phyloP scores from a whole-genome alignment of 768 basidiomycete genomes.

The Russula lepida region DNA sequence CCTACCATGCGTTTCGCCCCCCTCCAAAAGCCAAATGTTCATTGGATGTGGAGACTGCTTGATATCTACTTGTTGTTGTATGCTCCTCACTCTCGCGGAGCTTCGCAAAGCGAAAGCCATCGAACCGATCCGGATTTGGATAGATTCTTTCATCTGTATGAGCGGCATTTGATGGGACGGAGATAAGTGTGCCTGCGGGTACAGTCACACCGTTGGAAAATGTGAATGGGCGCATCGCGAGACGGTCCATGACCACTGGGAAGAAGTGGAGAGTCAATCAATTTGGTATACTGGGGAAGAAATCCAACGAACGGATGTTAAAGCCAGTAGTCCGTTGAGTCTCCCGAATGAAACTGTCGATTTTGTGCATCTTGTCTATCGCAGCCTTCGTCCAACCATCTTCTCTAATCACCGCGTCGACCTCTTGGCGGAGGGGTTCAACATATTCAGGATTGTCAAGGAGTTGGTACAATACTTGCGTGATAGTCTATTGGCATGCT shows the following conservation, averaged over 20 bases:
- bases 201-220: constrained; percentile 31
- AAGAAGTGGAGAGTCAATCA: background rate
- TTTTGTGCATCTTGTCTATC: constrained; percentile 24
- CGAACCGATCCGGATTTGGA: constrained; percentile 32
- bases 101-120: constrained; percentile 35
- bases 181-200: constrained; percentile 35
- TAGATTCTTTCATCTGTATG: constrained; percentile 38
- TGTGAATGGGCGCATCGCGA: constrained; percentile 24
- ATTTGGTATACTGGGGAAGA: background rate
- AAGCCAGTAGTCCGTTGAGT: constrained; percentile 23
- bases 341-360: constrained; percentile 32
- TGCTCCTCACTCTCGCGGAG: constrained; percentile 22
- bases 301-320: background rate
- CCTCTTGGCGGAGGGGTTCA: constrained; percentile 23
- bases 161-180: constrained; percentile 27
- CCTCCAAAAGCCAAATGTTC: background rate
- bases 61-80: too few species aligned
- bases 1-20: background rate
- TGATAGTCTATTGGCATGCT: background rate
- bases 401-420: constrained; percentile 15
- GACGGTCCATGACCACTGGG: constrained; percentile 21
- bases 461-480: constrained; percentile 19
- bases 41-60: background rate
- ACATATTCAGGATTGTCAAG: constrained; percentile 23
- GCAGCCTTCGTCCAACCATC: constrained; percentile 1